These are phyloP conservation scores for Cornus controversa DNA, from an alignment of 148 eudicot genomes.

Conservation along the genomic window DNA sequence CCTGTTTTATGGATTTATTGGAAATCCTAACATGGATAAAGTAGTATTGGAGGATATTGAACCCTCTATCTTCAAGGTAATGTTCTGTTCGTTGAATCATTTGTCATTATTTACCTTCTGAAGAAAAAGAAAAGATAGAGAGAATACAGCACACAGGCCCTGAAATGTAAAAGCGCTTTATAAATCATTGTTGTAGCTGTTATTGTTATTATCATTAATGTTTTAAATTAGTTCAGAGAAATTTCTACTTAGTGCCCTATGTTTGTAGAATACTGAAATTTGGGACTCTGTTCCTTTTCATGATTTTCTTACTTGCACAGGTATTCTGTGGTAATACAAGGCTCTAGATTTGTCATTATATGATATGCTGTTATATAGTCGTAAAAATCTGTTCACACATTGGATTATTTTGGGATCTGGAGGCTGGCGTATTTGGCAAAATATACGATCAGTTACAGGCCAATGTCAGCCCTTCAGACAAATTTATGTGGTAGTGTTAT, in stretches of 20 bases:
- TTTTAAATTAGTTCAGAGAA: too few relatives aligned
- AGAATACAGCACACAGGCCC: neutral
- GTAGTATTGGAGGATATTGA: constrained; percentile 73
- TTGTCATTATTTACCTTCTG: neutral
- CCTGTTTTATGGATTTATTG: constrained; percentile 84
- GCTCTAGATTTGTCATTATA: neutral
- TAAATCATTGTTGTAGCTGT: neutral
- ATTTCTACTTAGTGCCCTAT: neutral
- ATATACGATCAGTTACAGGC: neutral
- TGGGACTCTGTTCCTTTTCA: neutral
- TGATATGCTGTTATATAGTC: neutral
- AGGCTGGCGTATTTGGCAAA: neutral
- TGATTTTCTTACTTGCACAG: neutral
- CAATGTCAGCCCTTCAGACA: neutral
- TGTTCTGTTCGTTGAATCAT: constrained; percentile 1
- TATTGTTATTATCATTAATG: neutral
- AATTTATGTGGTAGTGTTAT: neutral
- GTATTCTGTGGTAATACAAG: neutral
- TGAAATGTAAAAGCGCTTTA: neutral
- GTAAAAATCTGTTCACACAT: neutral
- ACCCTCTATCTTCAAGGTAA: constrained; percentile 87
- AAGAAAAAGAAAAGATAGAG: neutral
- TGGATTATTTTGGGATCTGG: neutral
- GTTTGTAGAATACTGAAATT: neutral
- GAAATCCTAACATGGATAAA: constrained; percentile 55